phyloP scores from a whole-genome alignment of 192 early-diverging fungal genomes.

The Dimargaris cristalligena region DNA sequence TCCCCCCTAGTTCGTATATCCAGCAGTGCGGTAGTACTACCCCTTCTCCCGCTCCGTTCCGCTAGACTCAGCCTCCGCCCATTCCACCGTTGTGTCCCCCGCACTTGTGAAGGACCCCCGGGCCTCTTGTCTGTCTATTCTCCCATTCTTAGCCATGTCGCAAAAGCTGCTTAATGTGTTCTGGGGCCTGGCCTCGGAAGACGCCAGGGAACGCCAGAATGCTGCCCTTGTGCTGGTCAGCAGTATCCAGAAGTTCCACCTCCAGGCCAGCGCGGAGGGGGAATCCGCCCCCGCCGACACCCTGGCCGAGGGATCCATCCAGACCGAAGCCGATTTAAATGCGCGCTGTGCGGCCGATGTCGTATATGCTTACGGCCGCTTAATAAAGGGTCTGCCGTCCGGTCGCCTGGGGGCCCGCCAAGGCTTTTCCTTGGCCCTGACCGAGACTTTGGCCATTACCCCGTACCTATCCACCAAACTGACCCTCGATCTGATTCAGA shows the following conservation, averaged over 20 bases:
- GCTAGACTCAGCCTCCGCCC: too few species aligned
- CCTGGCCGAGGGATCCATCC: constrained; percentile 15
- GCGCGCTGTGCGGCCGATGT: constrained; percentile 58
- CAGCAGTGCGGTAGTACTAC: too few species aligned
- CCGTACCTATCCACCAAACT: constrained; percentile 33
- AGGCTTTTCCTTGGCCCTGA: constrained; percentile 86
- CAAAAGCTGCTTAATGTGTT: constrained; percentile 37
- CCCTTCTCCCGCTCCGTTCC: too few species aligned
- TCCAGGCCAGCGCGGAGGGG: constrained; percentile 16
- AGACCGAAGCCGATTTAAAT: constrained; percentile 45
- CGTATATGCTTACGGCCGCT: constrained; percentile 68
- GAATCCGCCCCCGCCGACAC: constrained; percentile 13
- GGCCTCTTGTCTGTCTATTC: background rate
- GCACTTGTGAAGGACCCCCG: too few species aligned
- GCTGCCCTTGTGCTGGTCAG: constrained; percentile 49
- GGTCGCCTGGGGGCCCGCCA: constrained; percentile 79
- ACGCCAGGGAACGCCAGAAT: constrained; percentile 37
- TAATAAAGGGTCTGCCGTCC: constrained; percentile 75
- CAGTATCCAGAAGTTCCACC: constrained; percentile 35
- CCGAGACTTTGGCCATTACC: constrained; percentile 45
- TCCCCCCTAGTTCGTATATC: too few species aligned
- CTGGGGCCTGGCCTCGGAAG: constrained; percentile 67
- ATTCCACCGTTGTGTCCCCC: too few species aligned
- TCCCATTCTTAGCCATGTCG: background rate
- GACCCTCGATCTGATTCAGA: constrained; percentile 52